phyloP scores from a whole-genome alignment of 441 rosid species.

The Aquilaria agallochum region DNA sequence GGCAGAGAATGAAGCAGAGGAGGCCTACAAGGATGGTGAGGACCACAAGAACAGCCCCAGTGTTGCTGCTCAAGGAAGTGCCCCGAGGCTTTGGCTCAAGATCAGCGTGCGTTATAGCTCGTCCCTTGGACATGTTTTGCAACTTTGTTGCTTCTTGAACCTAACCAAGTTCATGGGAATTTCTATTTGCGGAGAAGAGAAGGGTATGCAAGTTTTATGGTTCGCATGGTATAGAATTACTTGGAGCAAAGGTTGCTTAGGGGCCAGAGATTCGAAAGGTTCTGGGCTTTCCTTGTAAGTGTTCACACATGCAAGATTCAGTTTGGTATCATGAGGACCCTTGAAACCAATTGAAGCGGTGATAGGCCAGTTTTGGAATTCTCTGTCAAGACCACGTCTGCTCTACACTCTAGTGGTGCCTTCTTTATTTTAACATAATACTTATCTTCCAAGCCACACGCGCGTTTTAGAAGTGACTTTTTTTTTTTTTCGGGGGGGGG shows the following conservation, averaged over 20 bases:
- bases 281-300: constrained; percentile 34
- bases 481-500: too few relatives aligned
- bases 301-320: constrained; percentile 17
- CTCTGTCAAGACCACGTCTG: too few relatives aligned
- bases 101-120: constrained; percentile 85
- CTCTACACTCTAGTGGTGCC: too few relatives aligned
- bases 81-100: constrained; percentile 52
- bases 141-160: constrained; percentile 7
- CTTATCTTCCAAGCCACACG: too few relatives aligned
- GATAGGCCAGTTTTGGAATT: too few relatives aligned
- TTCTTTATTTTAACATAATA: too few relatives aligned
- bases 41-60: constrained; percentile 43
- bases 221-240: constrained; percentile 48
- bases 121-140: constrained; percentile 36
- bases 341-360: too few relatives aligned
- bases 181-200: neutral
- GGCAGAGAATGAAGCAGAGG: constrained; percentile 75
- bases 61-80: constrained; percentile 73
- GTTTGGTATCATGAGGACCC: too few relatives aligned
- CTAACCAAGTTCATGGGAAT: constrained; percentile 1
- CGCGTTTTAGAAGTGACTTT: too few relatives aligned
- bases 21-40: constrained; percentile 68
- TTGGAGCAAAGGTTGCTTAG: constrained; percentile 92
- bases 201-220: too few relatives aligned
- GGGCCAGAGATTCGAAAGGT: constrained; percentile 66